phyloP scores from a whole-genome alignment of 2,329 filamentous ascomycete genomes.

The Didymosphaeria variabile region DNA sequence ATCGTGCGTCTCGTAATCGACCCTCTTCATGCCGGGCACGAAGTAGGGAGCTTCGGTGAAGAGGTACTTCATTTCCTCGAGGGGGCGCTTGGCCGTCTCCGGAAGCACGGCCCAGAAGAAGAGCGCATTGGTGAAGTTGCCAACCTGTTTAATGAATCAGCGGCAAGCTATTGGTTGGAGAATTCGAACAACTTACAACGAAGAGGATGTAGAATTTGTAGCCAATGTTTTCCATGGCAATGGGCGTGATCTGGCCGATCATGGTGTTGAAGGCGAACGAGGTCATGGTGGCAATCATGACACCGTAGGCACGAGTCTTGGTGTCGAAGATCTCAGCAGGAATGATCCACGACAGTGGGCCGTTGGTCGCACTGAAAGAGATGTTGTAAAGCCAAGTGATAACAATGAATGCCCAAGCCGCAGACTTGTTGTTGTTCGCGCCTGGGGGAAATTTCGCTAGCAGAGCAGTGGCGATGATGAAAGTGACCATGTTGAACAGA shows the following conservation, averaged over 20 bases:
- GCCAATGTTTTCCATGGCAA: slow-evolving; percentile 64
- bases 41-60: slow-evolving; percentile 73
- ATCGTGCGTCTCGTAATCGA: slow-evolving; percentile 64
- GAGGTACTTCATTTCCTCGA: slow-evolving; percentile 74
- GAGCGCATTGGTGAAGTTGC: slow-evolving; percentile 73
- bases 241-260: slow-evolving; percentile 74
- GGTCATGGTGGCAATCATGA: slow-evolving; percentile 77
- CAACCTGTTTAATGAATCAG: slow-evolving; percentile 53
- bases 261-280: slow-evolving; percentile 80
- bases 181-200: slow-evolving; percentile 49
- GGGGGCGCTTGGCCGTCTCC: slow-evolving; percentile 69
- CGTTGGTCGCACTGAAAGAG: slow-evolving; percentile 75
- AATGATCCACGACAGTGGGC: slow-evolving; percentile 71
- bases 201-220: slow-evolving; percentile 70
- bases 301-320: slow-evolving; percentile 76
- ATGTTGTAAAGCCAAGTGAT: slow-evolving; percentile 84
- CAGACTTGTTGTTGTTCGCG: slow-evolving; percentile 60
- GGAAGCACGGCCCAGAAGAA: slow-evolving; percentile 75
- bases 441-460: slow-evolving; percentile 70
- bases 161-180: background rate
- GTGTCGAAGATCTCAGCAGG: slow-evolving; percentile 81
- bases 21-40: slow-evolving; percentile 65
- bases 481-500: slow-evolving; percentile 73
- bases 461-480: slow-evolving; percentile 71
- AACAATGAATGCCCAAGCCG: slow-evolving; percentile 78